A percentile compares a stretch with the other conserved stretches of the same genome.
phyloP scores from a whole-genome alignment of 495 filamentous ascomycete genomes.

The Talaromyces proteolyticus region DNA sequence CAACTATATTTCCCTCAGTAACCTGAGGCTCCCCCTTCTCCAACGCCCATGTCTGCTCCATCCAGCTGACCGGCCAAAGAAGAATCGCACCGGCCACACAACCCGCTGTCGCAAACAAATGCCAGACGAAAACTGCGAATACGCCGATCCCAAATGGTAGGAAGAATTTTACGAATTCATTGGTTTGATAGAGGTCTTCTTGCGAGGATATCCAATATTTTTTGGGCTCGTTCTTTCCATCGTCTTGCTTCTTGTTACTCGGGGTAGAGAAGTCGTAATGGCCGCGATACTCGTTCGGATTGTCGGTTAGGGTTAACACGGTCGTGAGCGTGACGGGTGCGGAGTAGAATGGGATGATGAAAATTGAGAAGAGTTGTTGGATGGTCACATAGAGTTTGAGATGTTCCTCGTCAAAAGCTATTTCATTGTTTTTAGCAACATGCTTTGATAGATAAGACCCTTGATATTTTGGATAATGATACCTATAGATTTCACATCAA shows the following conservation, averaged over 20 bases:
- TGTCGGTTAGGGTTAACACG: constrained; percentile 54
- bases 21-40: constrained; percentile 3
- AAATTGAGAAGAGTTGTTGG: constrained; percentile 68
- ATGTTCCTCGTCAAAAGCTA: constrained; percentile 62
- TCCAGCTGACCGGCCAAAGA: constrained; percentile 48
- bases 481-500: constrained; percentile 68
- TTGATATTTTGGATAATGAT: too few relatives aligned
- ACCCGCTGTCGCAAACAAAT: constrained; percentile 53
- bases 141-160: constrained; percentile 28
- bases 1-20: constrained; percentile 1
- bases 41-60: constrained; percentile 31
- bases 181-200: constrained; percentile 77
- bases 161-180: constrained; percentile 69
- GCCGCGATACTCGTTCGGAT: constrained; percentile 16
- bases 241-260: constrained; percentile 1
- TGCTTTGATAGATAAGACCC: too few relatives aligned
- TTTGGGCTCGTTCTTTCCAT: constrained; percentile 1
- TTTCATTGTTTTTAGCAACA: background rate
- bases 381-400: constrained; percentile 65
- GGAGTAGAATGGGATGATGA: constrained; percentile 67
- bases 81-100: constrained; percentile 52
- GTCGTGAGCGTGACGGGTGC: constrained; percentile 65
- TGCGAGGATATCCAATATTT: constrained; percentile 67
- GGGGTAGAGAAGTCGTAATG: constrained; percentile 8
- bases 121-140: constrained; percentile 49